Conservation (phyloP, 345 rosid genomes). For the Pelargonium nanum region DNA sequence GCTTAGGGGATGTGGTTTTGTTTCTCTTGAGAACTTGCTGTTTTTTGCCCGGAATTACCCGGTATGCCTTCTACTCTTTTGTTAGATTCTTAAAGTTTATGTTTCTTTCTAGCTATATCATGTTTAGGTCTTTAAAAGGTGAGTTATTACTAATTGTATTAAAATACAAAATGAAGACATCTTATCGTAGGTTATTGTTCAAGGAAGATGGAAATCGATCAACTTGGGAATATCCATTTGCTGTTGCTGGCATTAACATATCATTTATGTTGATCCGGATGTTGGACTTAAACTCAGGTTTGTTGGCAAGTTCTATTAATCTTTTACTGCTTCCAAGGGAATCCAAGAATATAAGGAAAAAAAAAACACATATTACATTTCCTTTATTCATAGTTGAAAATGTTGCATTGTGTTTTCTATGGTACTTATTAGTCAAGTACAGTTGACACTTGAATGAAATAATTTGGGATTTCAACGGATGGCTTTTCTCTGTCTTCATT, state of each 20-base stretch:
- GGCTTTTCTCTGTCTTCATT: no score
- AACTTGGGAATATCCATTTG: slow-evolving; percentile 95
- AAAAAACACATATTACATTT: no score
- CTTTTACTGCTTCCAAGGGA: no score
- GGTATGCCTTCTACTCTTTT: slow-evolving; percentile 30
- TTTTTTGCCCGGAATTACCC: slow-evolving; percentile 79
- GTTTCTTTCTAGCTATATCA: no score
- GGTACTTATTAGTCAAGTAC: no score
- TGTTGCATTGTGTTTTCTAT: no score
- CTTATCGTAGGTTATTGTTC: slow-evolving; percentile 84
- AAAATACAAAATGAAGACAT: slow-evolving; percentile 64
- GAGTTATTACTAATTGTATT: slow-evolving; percentile 34
- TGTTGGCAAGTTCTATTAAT: no score
- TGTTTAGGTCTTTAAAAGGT: not conserved
- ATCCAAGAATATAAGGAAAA: no score
- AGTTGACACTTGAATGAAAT: no score
- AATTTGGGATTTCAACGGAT: no score
- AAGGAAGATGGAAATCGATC: slow-evolving; percentile 82
- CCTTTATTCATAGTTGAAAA: no score
- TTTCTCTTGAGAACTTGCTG: slow-evolving; percentile 81
- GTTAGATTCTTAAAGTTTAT: slow-evolving; percentile 4
- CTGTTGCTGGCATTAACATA: slow-evolving; percentile 94
- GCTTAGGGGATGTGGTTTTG: slow-evolving; percentile 80
- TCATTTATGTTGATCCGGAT: slow-evolving; percentile 90
- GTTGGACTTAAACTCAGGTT: slow-evolving; percentile 75